These are phyloP conservation scores for Thraustotheca clavata DNA, from an alignment of 352 stramenopile genomes.

Conservation along the genomic window DNA sequence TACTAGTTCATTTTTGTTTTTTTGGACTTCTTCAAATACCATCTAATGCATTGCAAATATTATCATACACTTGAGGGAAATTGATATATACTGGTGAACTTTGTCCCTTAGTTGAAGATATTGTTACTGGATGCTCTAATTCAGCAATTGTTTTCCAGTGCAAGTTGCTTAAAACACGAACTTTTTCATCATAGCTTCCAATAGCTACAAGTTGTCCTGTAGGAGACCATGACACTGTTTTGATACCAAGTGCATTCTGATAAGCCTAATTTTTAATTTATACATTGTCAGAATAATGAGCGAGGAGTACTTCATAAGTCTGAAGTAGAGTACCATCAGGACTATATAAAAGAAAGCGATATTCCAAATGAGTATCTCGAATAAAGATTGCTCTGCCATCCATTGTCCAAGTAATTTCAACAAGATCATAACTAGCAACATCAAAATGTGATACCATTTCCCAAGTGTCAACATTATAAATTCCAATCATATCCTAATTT, in stretches of 20 bases:
- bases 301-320: conserved; percentile 50
- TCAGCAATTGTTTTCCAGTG: conserved; percentile 69
- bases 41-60: too few species aligned
- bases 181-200: conserved; percentile 68
- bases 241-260: conserved; percentile 64
- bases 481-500: conserved; percentile 52
- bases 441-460: conserved; percentile 60
- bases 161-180: conserved; percentile 63
- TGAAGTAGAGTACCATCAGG: conserved; percentile 46
- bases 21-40: conserved; percentile 2
- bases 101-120: not conserved
- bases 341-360: conserved; percentile 61
- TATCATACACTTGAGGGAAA: not conserved
- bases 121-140: conserved; percentile 40
- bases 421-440: conserved; percentile 72
- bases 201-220: conserved; percentile 71
- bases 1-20: not conserved
- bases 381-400: conserved; percentile 63
- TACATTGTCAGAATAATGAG: not conserved
- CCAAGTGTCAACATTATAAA: conserved; percentile 71
- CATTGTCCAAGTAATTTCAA: conserved; percentile 55
- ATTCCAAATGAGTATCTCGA: conserved; percentile 65
- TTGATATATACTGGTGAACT: not conserved
- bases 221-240: conserved; percentile 63
- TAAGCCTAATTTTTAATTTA: conserved; percentile 39